These are phyloP conservation scores for Penicillium salamii DNA, from an alignment of 495 filamentous ascomycete genomes.

Conservation along the genomic window DNA sequence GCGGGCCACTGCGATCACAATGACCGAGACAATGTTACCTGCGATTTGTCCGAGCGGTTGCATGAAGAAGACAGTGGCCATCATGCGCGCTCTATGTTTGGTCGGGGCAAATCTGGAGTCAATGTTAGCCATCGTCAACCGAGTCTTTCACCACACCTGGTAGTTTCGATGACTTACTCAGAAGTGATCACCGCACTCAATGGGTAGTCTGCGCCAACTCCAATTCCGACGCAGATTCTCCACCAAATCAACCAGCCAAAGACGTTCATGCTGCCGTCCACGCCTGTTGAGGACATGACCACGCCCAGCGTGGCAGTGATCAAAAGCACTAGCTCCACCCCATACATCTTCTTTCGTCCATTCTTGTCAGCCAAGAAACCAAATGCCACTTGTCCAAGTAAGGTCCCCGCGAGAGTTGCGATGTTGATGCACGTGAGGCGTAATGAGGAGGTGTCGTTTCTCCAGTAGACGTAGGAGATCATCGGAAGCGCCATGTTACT, in stretches of 20 bases:
- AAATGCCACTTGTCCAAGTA: slow-evolving; percentile 60
- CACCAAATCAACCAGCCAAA: slow-evolving; percentile 58
- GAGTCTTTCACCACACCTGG: not conserved
- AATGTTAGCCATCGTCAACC: slow-evolving; percentile 7
- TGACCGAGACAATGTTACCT: slow-evolving; percentile 50
- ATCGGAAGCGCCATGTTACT: slow-evolving; percentile 63
- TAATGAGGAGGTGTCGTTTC: slow-evolving; percentile 35
- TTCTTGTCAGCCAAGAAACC: slow-evolving; percentile 60
- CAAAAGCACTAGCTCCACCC: slow-evolving; percentile 60
- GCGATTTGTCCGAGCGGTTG: slow-evolving; percentile 65
- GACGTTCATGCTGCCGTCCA: slow-evolving; percentile 50
- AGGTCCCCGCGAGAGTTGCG: slow-evolving; percentile 55
- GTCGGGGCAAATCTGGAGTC: slow-evolving; percentile 53
- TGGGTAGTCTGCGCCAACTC: slow-evolving; percentile 57
- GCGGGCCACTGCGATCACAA: slow-evolving; percentile 40
- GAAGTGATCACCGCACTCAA: slow-evolving; percentile 59
- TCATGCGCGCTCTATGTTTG: slow-evolving; percentile 58
- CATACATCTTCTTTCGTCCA: slow-evolving; percentile 64
- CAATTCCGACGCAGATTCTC: slow-evolving; percentile 55
- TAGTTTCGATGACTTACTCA: slow-evolving; percentile 39
- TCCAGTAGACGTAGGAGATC: slow-evolving; percentile 62
- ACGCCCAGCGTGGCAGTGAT: slow-evolving; percentile 55
- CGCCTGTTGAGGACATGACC: slow-evolving; percentile 42
- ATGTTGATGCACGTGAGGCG: slow-evolving; percentile 53
- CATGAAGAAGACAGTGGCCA: slow-evolving; percentile 65